Percentiles rank a stretch among this genome's conserved stretches.
phyloP scores from a whole-genome alignment of 2,329 filamentous ascomycete genomes.

The Coniella lustricola region DNA sequence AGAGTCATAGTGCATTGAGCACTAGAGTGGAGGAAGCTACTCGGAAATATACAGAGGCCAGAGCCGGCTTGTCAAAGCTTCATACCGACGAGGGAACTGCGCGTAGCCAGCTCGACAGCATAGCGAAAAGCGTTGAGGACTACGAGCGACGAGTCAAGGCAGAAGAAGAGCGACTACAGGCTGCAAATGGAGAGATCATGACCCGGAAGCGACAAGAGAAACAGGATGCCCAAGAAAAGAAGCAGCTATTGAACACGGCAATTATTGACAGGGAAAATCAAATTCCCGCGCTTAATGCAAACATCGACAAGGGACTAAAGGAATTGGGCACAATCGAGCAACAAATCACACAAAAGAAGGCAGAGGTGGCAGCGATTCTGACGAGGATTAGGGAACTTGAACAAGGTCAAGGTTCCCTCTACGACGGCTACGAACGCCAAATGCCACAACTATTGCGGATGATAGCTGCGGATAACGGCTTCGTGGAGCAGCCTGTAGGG shows the following conservation, averaged over 20 bases:
- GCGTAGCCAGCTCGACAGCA: slow-evolving; percentile 46
- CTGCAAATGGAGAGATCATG: slow-evolving; percentile 63
- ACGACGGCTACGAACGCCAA: slow-evolving; percentile 56
- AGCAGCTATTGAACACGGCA: slow-evolving; percentile 34
- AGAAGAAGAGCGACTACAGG: slow-evolving; percentile 56
- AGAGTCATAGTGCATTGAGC: slow-evolving; percentile 38
- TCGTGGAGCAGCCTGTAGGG: slow-evolving; percentile 67
- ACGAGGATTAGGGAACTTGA: slow-evolving; percentile 44
- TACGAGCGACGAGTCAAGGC: slow-evolving; percentile 42
- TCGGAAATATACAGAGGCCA: slow-evolving; percentile 45
- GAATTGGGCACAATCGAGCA: slow-evolving; percentile 25
- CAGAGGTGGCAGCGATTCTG: slow-evolving; percentile 48
- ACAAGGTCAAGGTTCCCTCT: slow-evolving; percentile 50
- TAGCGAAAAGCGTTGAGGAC: slow-evolving; percentile 38
- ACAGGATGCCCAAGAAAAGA: slow-evolving; percentile 47
- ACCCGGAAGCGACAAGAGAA: slow-evolving; percentile 53
- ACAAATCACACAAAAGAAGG: slow-evolving; percentile 37
- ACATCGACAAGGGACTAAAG: slow-evolving; percentile 26
- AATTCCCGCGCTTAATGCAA: slow-evolving; percentile 28
- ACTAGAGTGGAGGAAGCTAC: slow-evolving; percentile 42
- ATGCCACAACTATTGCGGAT: slow-evolving; percentile 57
- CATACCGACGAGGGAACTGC: slow-evolving; percentile 62
- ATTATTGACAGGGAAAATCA: slow-evolving; percentile 24
- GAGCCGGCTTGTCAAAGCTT: slow-evolving; percentile 46
- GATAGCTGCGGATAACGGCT: slow-evolving; percentile 65